These are phyloP conservation scores for Penicillium rolfsii DNA, from an alignment of 2,329 filamentous ascomycete species.

Conservation along the genomic window DNA sequence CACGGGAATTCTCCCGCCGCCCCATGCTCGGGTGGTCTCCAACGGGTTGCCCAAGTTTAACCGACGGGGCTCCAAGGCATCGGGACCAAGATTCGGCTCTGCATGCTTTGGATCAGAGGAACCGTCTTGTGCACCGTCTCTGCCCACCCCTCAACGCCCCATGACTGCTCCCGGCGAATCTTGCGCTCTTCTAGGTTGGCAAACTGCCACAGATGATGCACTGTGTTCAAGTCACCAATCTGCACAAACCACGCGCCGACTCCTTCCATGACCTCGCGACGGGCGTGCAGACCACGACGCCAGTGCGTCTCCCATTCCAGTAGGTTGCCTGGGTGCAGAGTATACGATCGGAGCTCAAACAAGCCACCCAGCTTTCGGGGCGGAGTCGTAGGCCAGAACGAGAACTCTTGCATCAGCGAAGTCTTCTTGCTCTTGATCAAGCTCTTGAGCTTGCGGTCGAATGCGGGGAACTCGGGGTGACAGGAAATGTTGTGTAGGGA, in stretches of 20 bases:
- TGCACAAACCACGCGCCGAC: constrained; percentile 99
- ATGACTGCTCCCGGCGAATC: constrained; percentile 87
- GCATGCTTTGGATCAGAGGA: constrained; percentile 94
- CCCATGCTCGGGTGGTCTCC: not conserved
- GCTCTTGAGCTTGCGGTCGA: constrained; percentile 81
- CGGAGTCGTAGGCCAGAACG: constrained; percentile 95
- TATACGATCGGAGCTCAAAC: constrained; percentile 96
- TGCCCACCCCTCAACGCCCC: constrained; percentile 92
- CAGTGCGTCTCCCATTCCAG: constrained; percentile 99
- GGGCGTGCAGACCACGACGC: constrained; percentile 86
- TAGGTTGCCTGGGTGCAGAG: constrained; percentile 90
- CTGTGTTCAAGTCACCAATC: constrained; percentile 95
- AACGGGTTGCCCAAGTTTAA: constrained; percentile 46
- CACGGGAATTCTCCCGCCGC: not conserved
- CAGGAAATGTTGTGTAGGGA: constrained; percentile 82
- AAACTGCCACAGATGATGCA: constrained; percentile 98
- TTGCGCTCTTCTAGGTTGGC: constrained; percentile 94
- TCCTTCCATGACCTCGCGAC: constrained; percentile 96
- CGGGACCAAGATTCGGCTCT: constrained; percentile 87
- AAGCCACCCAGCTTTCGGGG: constrained; percentile 87
- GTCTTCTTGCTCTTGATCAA: constrained; percentile 82
- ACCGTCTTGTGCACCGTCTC: constrained; percentile 99
- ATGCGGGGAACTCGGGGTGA: constrained; percentile 81
- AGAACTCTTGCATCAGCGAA: constrained; percentile 98
- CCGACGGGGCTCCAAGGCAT: constrained; percentile 96